Percentiles rank a stretch among this genome's conserved stretches.
Conservation (phyloP, 1,139 yeast species). For the Debaryomyces fabryi region DNA sequence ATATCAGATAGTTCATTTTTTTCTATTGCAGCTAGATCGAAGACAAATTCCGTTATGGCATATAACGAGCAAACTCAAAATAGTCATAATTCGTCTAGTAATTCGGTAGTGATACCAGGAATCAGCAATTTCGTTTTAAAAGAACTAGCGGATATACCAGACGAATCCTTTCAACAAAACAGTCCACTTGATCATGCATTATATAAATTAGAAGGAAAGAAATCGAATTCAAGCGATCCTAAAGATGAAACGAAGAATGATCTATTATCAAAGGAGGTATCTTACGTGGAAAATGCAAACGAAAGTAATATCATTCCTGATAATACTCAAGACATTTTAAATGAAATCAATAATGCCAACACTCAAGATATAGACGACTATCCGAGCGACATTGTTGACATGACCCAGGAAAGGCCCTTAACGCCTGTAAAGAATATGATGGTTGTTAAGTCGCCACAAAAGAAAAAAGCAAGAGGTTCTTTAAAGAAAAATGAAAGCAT, state of each 20-base stretch:
- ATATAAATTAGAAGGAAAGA: constrained; percentile 74
- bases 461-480: neutral
- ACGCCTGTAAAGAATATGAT: constrained; percentile 22
- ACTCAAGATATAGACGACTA: constrained; percentile 42
- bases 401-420: constrained; percentile 32
- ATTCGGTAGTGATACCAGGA: constrained; percentile 59
- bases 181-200: constrained; percentile 76
- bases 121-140: constrained; percentile 63
- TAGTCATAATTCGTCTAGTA: constrained; percentile 23
- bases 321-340: constrained; percentile 40
- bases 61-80: constrained; percentile 8
- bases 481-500: neutral
- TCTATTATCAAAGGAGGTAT: neutral
- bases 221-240: constrained; percentile 11
- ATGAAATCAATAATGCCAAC: constrained; percentile 45
- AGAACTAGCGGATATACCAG: constrained; percentile 80
- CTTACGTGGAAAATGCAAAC: neutral
- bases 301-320: constrained; percentile 11
- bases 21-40: constrained; percentile 32
- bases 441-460: neutral
- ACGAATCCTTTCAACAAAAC: constrained; percentile 60
- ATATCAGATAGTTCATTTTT: constrained; percentile 41
- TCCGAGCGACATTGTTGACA: constrained; percentile 24
- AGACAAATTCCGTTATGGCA: constrained; percentile 22
- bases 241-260: constrained; percentile 2